phyloP scores from a whole-genome alignment of 1,284 basidiomycete species.

The Apiotrichum gamsii region DNA sequence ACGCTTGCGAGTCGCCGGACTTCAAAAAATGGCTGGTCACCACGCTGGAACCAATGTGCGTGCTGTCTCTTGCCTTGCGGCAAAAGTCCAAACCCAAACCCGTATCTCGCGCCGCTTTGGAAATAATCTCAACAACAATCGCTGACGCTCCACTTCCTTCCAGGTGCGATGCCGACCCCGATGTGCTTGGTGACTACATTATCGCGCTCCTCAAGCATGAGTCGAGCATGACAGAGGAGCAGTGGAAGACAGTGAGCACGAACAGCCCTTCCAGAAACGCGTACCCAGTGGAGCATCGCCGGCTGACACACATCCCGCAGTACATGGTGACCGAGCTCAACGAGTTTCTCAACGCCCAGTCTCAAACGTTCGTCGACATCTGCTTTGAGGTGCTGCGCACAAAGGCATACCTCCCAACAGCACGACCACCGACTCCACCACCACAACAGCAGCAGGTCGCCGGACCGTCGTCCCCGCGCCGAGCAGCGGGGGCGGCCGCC shows the following conservation, averaged over 20 bases:
- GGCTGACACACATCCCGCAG: constrained; percentile 20
- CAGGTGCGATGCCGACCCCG: constrained; percentile 93
- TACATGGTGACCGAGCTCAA: constrained; percentile 69
- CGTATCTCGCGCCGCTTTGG: no score
- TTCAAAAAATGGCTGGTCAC: constrained; percentile 65
- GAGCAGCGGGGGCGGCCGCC: no score
- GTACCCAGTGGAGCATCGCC: no score
- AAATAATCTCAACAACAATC: no score
- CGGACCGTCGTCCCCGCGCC: constrained; percentile 22
- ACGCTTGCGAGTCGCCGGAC: constrained; percentile 31
- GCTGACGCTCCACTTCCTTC: no score
- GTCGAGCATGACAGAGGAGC: constrained; percentile 60
- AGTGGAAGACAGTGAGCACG: constrained; percentile 60
- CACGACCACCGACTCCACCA: constrained; percentile 22
- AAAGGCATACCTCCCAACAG: constrained; percentile 65
- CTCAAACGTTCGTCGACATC: constrained; percentile 68
- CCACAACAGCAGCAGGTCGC: constrained; percentile 20
- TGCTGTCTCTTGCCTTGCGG: constrained; percentile 5
- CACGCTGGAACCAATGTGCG: constrained; percentile 78
- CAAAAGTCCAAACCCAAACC: no score
- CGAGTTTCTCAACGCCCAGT: constrained; percentile 88
- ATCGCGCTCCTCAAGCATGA: constrained; percentile 90
- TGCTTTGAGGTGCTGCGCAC: constrained; percentile 73
- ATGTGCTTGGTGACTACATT: constrained; percentile 88
- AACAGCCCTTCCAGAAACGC: neutral